Evolutionary conservation across 2,329 filamentous ascomycete genomes (phyloP), one percentile per base, ranked within the genome.

Genomic region (Fusarium succisae): DNA sequence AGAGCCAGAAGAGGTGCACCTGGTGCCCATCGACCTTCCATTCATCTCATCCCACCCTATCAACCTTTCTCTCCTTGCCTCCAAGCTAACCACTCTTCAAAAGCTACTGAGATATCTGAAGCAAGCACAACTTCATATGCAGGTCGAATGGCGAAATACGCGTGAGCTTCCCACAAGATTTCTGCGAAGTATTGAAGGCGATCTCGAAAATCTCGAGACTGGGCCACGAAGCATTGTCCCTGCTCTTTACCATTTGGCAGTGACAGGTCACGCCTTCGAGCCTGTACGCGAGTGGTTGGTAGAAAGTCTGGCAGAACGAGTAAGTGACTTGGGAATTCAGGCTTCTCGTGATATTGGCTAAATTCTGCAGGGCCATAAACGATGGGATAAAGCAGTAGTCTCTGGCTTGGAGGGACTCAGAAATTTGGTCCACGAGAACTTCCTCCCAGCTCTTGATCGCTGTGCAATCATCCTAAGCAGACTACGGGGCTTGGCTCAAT

Each of bases 311-410:
- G 90, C 91, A 13, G 94, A 97, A 79, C 87, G 94, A 71, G 94
- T 95, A 85, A 78, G 89, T 41, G 15, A 22, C 37, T 50, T 28
- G 39, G 26, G 35, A 30, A 41, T 43, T 38, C 48, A 26, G 28
- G 15, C 20, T 56, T 45, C 45, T 59, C 72, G 63, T 44, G 32
- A 65, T 77, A 54, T 78, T 73, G 63, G 66, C 68, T 51, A 45
- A 37, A 5, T 22, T 26, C 3, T 24, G 26, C 57, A 96, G 92
- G 95, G 95, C 1, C 94, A 97, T 77, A 98, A 98, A 82, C 88
- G 96, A 55, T 99, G 96, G 96, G 95, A 98, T 72, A 97, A 96
- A 79, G 92, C 93, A 11, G 93, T 97, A 5, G 88, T 90, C 4
- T 90, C 91, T 8, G 94, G 95, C 2, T 91, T 98, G 26, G 91